These are phyloP conservation scores for Tolypocladium tropicale DNA, from an alignment of 2,329 filamentous ascomycete species.

Conservation along the genomic window DNA sequence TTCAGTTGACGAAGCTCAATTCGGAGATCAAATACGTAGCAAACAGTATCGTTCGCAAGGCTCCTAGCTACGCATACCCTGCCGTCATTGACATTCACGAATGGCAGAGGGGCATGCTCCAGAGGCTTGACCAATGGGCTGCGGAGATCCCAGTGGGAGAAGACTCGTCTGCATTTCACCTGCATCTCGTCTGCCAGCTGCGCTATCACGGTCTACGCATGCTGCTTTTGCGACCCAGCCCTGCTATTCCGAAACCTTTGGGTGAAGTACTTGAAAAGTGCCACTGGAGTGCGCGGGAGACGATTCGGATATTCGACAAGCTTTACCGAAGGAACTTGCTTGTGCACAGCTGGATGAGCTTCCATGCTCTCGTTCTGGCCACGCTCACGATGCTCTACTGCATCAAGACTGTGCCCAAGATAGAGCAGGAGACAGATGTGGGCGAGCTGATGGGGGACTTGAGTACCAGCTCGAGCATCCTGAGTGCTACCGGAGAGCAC, in stretches of 20 bases:
- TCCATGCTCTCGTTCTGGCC: slow-evolving; percentile 37
- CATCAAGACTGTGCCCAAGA: slow-evolving; percentile 32
- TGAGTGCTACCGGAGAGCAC: slow-evolving; percentile 40
- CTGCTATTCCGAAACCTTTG: slow-evolving; percentile 37
- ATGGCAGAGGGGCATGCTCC: slow-evolving; percentile 35
- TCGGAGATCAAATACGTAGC: slow-evolving; percentile 49
- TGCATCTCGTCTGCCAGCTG: slow-evolving; percentile 26
- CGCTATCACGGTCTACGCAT: slow-evolving; percentile 38
- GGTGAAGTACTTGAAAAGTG: slow-evolving; percentile 28
- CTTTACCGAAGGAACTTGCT: slow-evolving; percentile 34
- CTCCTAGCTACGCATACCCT: slow-evolving; percentile 38
- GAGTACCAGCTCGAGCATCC: slow-evolving; percentile 30
- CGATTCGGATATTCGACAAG: slow-evolving; percentile 28
- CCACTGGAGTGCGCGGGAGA: slow-evolving; percentile 29
- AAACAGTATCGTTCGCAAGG: slow-evolving; percentile 37
- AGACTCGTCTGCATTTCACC: slow-evolving; percentile 10
- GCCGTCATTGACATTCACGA: slow-evolving; percentile 29
- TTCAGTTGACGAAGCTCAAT: slow-evolving; percentile 35
- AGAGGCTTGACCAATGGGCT: slow-evolving; percentile 29
- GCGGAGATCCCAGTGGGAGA: slow-evolving; percentile 19
- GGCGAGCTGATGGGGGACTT: slow-evolving; percentile 30
- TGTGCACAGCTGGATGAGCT: slow-evolving; percentile 35
- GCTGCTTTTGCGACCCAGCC: slow-evolving; percentile 39
- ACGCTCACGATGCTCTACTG: slow-evolving; percentile 41
- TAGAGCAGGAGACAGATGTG: slow-evolving; percentile 24